Base-by-base conservation (phyloP, 2,329 filamentous ascomycete species). In the Ascochyta rabiei region DNA sequence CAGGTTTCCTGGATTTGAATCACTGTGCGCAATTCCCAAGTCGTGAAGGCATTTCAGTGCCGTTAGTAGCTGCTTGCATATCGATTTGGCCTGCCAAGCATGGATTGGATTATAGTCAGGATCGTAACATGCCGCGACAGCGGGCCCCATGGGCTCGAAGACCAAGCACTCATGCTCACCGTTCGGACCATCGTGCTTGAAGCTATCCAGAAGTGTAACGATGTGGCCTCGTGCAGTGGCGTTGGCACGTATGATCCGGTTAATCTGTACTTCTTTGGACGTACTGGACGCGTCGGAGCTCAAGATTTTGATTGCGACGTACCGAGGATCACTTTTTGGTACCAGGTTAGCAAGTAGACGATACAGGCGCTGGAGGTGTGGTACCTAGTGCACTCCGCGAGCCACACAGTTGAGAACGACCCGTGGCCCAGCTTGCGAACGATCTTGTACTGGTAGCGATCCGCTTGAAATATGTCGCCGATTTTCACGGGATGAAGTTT, bases 381-480 rank as follows among this genome's bases (percentile, higher is more conserved):
- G 13, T 57, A 58, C 57, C 42, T 40, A 41, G 48, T 48, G 46
- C 34, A 41, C 10, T 48, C 57, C 8, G 55, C 60, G 12, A 63
- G 55, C 60, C 58, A 63, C 26, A 63, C 60, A 39, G 58, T 61
- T n/a, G 58, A 61, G 41, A 30, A 59, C 18, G 47, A 53, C 33
- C 60, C 58, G 21, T 57, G 35, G 39, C 60, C 60, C 24, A 63
- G 53, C 44, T 63, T 63, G 34, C 56, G 55, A 43, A 63, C 59
- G 19, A 63, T 30, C 34, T 40, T 54, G 48, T 63, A 63, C 50
- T 54, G 51, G 33, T 35, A 35, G 33, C 33, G 33, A 38, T 21
- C 50, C 47, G 19, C 40, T 30, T 35, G 38, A 37, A 59, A 62
- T 28, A 33, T 53, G 46, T 62, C 53, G 28, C 52, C 60, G 13